Percentiles rank a stretch among this genome's conserved stretches.
Conservation (phyloP, 192 early-diverging fungal genomes). For the Coemansia sp. region DNA sequence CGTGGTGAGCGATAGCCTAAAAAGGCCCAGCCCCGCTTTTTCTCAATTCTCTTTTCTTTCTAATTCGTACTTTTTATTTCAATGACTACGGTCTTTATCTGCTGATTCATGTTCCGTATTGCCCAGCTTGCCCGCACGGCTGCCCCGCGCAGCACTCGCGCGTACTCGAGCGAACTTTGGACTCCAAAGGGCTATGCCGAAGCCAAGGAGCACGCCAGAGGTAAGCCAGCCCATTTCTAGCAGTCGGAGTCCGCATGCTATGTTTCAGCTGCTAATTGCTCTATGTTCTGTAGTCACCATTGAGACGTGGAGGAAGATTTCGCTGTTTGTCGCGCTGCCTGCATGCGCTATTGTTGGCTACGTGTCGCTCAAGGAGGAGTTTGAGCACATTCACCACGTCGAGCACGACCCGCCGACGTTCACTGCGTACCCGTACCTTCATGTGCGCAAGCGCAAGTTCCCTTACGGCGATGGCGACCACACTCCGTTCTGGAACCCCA, state of each 20-base stretch:
- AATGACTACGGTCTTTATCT: neutral
- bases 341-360: slow-evolving; percentile 32
- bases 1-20: neutral
- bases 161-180: slow-evolving; percentile 39
- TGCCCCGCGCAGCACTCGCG: slow-evolving; percentile 33
- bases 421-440: slow-evolving; percentile 43
- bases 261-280: too few species aligned
- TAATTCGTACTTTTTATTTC: neutral
- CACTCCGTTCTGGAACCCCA: slow-evolving; percentile 52
- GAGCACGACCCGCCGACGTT: slow-evolving; percentile 54
- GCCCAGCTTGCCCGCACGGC: slow-evolving; percentile 44
- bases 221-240: neutral
- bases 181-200: slow-evolving; percentile 35
- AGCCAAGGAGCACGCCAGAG: slow-evolving; percentile 44
- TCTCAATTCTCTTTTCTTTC: slow-evolving; percentile 6
- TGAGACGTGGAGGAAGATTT: slow-evolving; percentile 54
- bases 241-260: too few species aligned
- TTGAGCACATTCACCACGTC: slow-evolving; percentile 52
- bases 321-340: slow-evolving; percentile 43
- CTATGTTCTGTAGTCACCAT: slow-evolving; percentile 9
- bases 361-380: slow-evolving; percentile 44
- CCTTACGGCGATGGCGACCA: slow-evolving; percentile 54
- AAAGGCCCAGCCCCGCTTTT: neutral
- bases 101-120: slow-evolving; percentile 31
- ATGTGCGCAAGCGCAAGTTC: slow-evolving; percentile 48